Evolutionary conservation across 805 yeast genomes (phyloP).

Genomic region (Yarrowia sp.): DNA sequence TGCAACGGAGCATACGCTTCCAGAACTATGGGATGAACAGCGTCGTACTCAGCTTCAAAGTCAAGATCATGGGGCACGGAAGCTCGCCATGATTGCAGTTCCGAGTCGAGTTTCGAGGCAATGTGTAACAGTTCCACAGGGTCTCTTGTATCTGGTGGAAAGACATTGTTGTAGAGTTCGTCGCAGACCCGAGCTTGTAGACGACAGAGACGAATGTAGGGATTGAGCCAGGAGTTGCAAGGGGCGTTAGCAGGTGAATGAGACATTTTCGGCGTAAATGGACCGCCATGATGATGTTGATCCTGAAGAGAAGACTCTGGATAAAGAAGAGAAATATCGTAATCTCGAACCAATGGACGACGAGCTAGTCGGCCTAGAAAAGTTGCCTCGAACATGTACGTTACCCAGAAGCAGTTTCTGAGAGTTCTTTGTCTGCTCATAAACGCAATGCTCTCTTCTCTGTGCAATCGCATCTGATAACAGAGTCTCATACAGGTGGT

Average conservation of each 20-base stretch:
- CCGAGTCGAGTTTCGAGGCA: constrained; percentile 20
- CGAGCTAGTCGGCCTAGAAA: constrained; percentile 14
- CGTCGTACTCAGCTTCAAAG: constrained; percentile 29
- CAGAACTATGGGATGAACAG: constrained; percentile 17
- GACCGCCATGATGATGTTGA: not conserved
- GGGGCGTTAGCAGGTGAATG: not conserved
- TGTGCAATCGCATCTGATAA: constrained; percentile 25
- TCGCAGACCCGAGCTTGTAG: constrained; percentile 8
- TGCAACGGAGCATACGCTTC: constrained; percentile 21
- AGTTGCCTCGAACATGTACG: constrained; percentile 28
- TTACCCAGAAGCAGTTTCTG: constrained; percentile 29
- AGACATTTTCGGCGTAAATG: not conserved
- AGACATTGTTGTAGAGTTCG: constrained; percentile 20
- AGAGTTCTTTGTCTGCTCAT: constrained; percentile 1
- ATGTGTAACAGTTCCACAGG: constrained; percentile 8
- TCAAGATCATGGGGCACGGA: constrained; percentile 12
- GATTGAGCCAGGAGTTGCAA: constrained; percentile 24
- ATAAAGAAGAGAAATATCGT: constrained; percentile 4
- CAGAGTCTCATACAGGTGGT: constrained; percentile 24
- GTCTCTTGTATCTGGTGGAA: constrained; percentile 15
- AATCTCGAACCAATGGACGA: constrained; percentile 10
- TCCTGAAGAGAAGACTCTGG: not conserved
- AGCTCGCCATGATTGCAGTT: constrained; percentile 18
- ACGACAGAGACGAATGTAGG: constrained; percentile 15
- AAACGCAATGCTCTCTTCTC: constrained; percentile 8